A percentile compares a stretch with the other conserved stretches of the same genome.
These are phyloP conservation scores for Pleurotus ostreatus DNA, from an alignment of 768 basidiomycete genomes.

Conservation along the genomic window DNA sequence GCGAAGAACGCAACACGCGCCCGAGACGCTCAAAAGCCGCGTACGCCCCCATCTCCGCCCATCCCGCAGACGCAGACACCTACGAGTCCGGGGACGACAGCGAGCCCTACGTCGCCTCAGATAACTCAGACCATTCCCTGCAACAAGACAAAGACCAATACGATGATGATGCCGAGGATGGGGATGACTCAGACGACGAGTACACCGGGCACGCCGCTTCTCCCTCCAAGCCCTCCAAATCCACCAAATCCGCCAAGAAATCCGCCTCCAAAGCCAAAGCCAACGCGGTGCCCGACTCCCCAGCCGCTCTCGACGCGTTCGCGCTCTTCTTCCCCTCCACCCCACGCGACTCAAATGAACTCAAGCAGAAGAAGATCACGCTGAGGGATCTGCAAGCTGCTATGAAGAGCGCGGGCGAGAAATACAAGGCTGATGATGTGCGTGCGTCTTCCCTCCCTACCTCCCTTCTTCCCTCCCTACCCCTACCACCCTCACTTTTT, in stretches of 20 bases:
- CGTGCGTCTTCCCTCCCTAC: constrained; percentile 12
- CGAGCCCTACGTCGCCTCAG: no score
- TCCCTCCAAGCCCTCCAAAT: background rate
- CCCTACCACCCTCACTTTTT: background rate
- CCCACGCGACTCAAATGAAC: constrained; percentile 27
- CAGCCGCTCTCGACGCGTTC: constrained; percentile 56
- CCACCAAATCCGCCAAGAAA: background rate
- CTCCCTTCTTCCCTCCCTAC: no score
- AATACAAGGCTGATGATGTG: constrained; percentile 73
- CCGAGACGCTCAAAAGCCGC: constrained; percentile 16
- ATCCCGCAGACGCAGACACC: no score
- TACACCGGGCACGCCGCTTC: constrained; percentile 17
- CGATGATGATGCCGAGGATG: constrained; percentile 21
- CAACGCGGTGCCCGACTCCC: constrained; percentile 40
- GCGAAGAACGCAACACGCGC: no score
- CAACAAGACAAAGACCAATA: no score
- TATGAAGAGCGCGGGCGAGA: constrained; percentile 63
- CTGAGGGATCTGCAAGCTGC: constrained; percentile 64
- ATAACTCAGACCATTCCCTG: no score
- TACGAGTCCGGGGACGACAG: no score
- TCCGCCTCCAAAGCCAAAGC: background rate
- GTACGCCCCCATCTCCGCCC: background rate
- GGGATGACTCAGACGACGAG: constrained; percentile 25
- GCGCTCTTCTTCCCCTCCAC: constrained; percentile 69
- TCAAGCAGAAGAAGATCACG: constrained; percentile 52